phyloP scores from a whole-genome alignment of 176 grass and related monocot genomes.

The Eremochloa ophiuroides region DNA sequence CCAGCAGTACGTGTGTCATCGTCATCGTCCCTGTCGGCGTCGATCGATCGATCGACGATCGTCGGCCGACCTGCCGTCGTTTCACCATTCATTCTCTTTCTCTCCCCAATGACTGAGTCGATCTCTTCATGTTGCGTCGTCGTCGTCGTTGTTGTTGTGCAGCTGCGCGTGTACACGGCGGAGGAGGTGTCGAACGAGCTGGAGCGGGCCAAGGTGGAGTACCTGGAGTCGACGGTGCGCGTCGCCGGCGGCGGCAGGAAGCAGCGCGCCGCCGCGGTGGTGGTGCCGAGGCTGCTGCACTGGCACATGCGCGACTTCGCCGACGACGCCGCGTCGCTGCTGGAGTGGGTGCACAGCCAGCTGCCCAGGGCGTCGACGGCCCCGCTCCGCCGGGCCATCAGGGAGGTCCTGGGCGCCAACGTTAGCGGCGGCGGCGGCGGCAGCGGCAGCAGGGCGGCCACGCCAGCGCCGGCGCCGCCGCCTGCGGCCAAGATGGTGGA shows the following conservation, averaged over 20 bases:
- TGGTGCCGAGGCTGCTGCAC: constrained; percentile 71
- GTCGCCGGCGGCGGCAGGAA: constrained; percentile 25
- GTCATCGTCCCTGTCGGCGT: not conserved
- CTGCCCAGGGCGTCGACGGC: constrained; percentile 44
- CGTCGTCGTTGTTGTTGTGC: not conserved
- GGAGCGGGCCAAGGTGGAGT: constrained; percentile 77
- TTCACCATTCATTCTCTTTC: no score
- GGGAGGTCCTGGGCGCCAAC: constrained; percentile 53
- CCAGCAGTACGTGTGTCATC: constrained; percentile 46
- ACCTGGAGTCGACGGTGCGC: constrained; percentile 68
- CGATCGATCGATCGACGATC: not conserved
- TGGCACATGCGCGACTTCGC: constrained; percentile 96
- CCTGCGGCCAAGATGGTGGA: constrained; percentile 50
- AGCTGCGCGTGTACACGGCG: constrained; percentile 82
- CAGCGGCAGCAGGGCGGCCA: not conserved
- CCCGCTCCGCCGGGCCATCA: constrained; percentile 52
- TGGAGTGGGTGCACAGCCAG: constrained; percentile 97
- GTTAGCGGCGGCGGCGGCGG: not conserved
- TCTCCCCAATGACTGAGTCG: not conserved
- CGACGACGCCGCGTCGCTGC: constrained; percentile 75
- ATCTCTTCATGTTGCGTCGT: not conserved
- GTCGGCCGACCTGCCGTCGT: not conserved
- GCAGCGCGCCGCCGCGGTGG: constrained; percentile 34
- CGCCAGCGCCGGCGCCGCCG: not conserved
- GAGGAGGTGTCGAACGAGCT: constrained; percentile 81